A percentile compares a stretch with the other conserved stretches of the same genome.
These are phyloP conservation scores for Fusarium longipes DNA, from an alignment of 2,329 filamentous ascomycete genomes.

Conservation along the genomic window DNA sequence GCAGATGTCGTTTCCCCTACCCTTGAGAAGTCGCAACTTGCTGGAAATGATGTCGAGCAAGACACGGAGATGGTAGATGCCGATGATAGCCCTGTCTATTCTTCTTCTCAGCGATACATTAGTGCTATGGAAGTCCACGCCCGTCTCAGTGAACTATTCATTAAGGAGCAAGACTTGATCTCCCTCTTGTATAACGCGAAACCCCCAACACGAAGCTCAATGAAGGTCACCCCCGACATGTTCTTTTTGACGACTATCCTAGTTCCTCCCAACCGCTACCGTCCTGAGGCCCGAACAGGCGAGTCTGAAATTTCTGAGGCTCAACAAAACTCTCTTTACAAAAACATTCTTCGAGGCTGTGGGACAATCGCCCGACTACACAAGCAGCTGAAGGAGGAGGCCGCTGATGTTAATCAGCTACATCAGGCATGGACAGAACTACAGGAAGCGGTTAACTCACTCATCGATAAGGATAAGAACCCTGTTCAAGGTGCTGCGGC, in stretches of 20 bases:
- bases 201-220: slow-evolving; percentile 66
- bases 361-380: slow-evolving; percentile 79
- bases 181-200: slow-evolving; percentile 86
- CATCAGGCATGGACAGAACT: slow-evolving; percentile 85
- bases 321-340: slow-evolving; percentile 89
- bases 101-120: slow-evolving; percentile 74
- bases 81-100: slow-evolving; percentile 28
- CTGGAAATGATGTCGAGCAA: slow-evolving; percentile 62
- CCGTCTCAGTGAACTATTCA: slow-evolving; percentile 81
- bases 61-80: slow-evolving; percentile 51
- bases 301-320: slow-evolving; percentile 86
- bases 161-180: slow-evolving; percentile 86
- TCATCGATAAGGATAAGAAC: slow-evolving; percentile 91
- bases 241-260: slow-evolving; percentile 91
- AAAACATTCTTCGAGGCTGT: slow-evolving; percentile 81
- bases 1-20: slow-evolving; percentile 70
- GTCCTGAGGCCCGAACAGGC: slow-evolving; percentile 86
- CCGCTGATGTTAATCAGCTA: slow-evolving; percentile 72
- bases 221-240: slow-evolving; percentile 80
- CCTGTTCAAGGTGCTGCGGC: slow-evolving; percentile 82
- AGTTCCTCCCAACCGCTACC: slow-evolving; percentile 91
- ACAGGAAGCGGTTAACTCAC: slow-evolving; percentile 90
- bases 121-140: slow-evolving; percentile 86
- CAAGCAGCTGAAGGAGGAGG: slow-evolving; percentile 59
- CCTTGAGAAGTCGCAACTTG: slow-evolving; percentile 50